Percentiles rank a stretch among this genome's conserved stretches.
Conservation (phyloP, 257 asterid species). For the Osmanthus fragrans region DNA sequence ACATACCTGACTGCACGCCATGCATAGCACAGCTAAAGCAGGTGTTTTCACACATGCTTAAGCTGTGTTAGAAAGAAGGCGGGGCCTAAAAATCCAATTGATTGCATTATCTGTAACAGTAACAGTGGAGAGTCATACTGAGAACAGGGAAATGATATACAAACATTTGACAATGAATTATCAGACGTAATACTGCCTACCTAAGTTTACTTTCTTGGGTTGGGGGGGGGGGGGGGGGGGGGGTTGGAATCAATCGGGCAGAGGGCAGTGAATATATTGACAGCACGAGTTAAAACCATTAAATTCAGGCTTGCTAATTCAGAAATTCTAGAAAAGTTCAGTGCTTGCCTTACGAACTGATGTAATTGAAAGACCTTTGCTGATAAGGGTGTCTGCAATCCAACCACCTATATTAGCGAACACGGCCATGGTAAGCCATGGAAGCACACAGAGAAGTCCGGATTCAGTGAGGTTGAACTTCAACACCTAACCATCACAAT, state of each 20-base stretch:
- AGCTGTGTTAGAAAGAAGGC: conserved; percentile 89
- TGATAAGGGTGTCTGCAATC: conserved; percentile 89
- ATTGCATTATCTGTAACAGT: conserved; percentile 83
- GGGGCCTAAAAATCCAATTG: conserved; percentile 92
- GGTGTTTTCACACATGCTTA: conserved; percentile 77
- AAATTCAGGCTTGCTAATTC: background rate
- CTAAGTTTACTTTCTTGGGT: background rate
- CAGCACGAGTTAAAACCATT: background rate
- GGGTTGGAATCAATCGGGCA: background rate
- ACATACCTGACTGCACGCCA: conserved; percentile 94
- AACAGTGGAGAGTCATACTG: conserved; percentile 9
- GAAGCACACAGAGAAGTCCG: conserved; percentile 82
- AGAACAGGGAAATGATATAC: background rate
- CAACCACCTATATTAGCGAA: conserved; percentile 94
- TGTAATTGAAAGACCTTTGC: conserved; percentile 82
- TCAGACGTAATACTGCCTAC: background rate
- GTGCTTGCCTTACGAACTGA: conserved; percentile 53
- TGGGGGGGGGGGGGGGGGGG: no score
- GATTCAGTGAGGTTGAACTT: conserved; percentile 95
- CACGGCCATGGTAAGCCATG: conserved; percentile 95
- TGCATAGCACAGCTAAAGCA: conserved; percentile 88
- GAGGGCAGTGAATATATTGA: background rate
- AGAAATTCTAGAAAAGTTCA: background rate
- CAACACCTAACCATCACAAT: conserved; percentile 56
- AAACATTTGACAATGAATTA: background rate